Evolutionary conservation across 305 asterid genomes (phyloP), one percentile per base, ranked within the genome.

Genomic region (Fraxinus latifolia): DNA sequence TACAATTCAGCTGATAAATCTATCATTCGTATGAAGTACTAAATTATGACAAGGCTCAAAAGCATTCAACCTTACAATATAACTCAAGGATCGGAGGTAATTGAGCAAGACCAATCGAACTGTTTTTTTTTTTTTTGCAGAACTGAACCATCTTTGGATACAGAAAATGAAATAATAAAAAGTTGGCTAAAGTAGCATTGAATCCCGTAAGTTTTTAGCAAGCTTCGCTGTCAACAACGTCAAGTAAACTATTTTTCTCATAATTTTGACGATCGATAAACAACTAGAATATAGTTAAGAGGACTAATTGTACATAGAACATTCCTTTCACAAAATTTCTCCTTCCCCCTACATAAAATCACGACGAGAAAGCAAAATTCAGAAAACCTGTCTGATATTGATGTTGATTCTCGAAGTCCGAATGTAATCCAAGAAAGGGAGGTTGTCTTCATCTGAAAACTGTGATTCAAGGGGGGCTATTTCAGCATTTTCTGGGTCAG

Each of bases 351-450:
- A 25, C 53, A 53, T 36, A 74, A 34, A 74, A 39, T 8, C 34
- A 74, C 12, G 15, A 7, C 1, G 27, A 23, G 55, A 14, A 29
- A 23, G 29, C 2, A 3, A 50, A 33, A 74, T 33, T 89, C 78
- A 94, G 84, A 84, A 90, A 70, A 96, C 98, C 90, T 96, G 99
- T 88, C 99, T 90, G 65, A 96, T 94, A 82, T 96, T 96, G 86
- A 96, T 94, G 89, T 96, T 96, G 90, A 96, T 91, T 90, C 98
- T 93, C 50, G 97, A 94, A 62, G 93, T 88, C 82, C 86, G 86
- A 82, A 93, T 83, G 87, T 96, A 96, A 78, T 91, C 86, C 84
- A 91, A 87, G 83, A 83, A 91, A 15, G 90, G 78, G 27, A 72
- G 17, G 83, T 84, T 89, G 21, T 89, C 94, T 82, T 86, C 92